Conservation (phyloP, 2,329 filamentous ascomycete genomes). For the Alternaria gansuensis region DNA sequence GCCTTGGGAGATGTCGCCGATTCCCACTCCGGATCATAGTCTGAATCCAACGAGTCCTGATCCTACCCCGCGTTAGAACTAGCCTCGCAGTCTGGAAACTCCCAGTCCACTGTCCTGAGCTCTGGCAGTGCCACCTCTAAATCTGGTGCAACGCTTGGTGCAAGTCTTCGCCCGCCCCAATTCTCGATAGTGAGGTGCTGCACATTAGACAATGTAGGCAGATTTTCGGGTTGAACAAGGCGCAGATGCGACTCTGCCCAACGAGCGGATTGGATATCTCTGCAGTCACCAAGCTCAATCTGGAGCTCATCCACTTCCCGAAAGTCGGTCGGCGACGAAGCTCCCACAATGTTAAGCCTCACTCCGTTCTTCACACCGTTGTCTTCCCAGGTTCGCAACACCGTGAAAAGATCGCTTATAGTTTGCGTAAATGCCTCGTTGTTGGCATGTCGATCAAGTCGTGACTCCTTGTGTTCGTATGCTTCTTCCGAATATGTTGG, state of each 20-base stretch:
- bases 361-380: slow-evolving; percentile 13
- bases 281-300: slow-evolving; percentile 6
- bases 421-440: slow-evolving; percentile 13
- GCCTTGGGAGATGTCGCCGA: slow-evolving; percentile 9
- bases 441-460: slow-evolving; percentile 8
- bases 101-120: slow-evolving; percentile 14
- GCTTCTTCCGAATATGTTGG: slow-evolving; percentile 19
- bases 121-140: slow-evolving; percentile 8
- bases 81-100: slow-evolving; percentile 12
- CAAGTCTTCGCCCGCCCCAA: slow-evolving; percentile 5
- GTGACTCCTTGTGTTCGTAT: slow-evolving; percentile 9
- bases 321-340: slow-evolving; percentile 9
- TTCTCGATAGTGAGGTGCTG: slow-evolving; percentile 12
- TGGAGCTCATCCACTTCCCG: slow-evolving; percentile 13
- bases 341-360: neutral
- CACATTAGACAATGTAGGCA: slow-evolving; percentile 14
- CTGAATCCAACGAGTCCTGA: slow-evolving; percentile 12
- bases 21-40: slow-evolving; percentile 7
- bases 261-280: slow-evolving; percentile 10
- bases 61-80: slow-evolving; percentile 9
- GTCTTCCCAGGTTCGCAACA: slow-evolving; percentile 18
- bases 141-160: slow-evolving; percentile 14
- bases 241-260: slow-evolving; percentile 9
- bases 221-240: slow-evolving; percentile 5
- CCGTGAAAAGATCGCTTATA: slow-evolving; percentile 7